A percentile compares a stretch with the other conserved stretches of the same genome.
phyloP scores from a whole-genome alignment of 2,329 filamentous ascomycete species.

The Incumbomyces delicatus region DNA sequence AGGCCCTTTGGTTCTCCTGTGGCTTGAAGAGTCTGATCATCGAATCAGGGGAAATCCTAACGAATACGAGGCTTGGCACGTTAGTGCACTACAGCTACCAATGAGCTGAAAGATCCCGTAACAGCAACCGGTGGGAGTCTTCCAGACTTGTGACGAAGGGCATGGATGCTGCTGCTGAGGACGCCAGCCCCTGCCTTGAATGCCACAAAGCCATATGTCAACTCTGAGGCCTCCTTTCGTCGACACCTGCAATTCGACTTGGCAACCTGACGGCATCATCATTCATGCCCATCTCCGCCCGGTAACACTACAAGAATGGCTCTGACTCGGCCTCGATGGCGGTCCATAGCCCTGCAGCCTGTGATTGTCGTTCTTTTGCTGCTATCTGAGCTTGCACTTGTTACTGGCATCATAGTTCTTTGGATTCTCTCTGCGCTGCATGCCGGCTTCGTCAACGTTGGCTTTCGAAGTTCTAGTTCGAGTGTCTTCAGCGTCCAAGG shows the following conservation, averaged over 20 bases:
- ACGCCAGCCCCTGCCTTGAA: no score
- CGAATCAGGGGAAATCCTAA: background rate
- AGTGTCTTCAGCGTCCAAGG: slow-evolving; percentile 1
- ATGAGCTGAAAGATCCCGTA: background rate
- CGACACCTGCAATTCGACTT: background rate
- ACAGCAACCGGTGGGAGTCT: background rate
- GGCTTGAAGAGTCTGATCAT: background rate
- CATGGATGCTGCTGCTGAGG: background rate
- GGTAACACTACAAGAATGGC: background rate
- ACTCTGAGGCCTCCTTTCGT: background rate
- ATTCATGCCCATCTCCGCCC: background rate
- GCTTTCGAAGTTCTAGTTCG: background rate
- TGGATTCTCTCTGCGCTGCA: background rate
- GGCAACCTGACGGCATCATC: slow-evolving; percentile 1
- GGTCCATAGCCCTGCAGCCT: slow-evolving; percentile 3
- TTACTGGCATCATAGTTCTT: slow-evolving; percentile 3
- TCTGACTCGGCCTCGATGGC: background rate
- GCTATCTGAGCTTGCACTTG: background rate
- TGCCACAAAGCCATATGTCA: background rate
- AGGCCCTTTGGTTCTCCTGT: no score
- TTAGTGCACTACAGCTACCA: background rate
- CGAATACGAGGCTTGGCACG: background rate
- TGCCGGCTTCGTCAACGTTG: slow-evolving; percentile 4
- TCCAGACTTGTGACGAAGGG: background rate
- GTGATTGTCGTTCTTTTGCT: slow-evolving; percentile 3